phyloP scores from a whole-genome alignment of 1,284 basidiomycete species.

The Blastosporella zonata region DNA sequence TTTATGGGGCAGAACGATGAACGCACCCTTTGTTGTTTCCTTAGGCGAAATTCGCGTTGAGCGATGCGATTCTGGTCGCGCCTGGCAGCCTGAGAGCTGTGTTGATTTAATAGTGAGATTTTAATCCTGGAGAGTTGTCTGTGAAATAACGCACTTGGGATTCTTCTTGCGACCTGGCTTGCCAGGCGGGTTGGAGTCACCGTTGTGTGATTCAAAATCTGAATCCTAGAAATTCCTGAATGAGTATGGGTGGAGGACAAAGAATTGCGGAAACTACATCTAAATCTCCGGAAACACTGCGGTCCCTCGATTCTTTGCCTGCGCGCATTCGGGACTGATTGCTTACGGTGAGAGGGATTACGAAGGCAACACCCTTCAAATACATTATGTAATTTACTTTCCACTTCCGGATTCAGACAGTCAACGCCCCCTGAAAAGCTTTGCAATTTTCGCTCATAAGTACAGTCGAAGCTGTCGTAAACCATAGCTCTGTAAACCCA shows the following conservation, averaged over 20 bases:
- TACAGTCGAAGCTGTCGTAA: too few relatives aligned
- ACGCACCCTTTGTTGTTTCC: slow-evolving; percentile 81
- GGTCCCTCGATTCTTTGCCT: slow-evolving; percentile 44
- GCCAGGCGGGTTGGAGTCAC: slow-evolving; percentile 47
- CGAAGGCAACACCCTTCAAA: slow-evolving; percentile 27
- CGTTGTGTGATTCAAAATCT: slow-evolving; percentile 53
- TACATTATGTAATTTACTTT: slow-evolving; percentile 14
- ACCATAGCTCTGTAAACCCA: too few relatives aligned
- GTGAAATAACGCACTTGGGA: slow-evolving; percentile 56
- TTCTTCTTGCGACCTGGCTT: slow-evolving; percentile 85
- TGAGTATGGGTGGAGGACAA: slow-evolving; percentile 9
- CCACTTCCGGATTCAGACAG: neutral
- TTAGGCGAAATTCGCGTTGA: slow-evolving; percentile 86
- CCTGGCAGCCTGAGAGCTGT: slow-evolving; percentile 78
- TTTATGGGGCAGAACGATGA: slow-evolving; percentile 1
- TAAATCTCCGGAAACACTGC: slow-evolving; percentile 55
- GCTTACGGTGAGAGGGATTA: slow-evolving; percentile 43
- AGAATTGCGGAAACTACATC: slow-evolving; percentile 37
- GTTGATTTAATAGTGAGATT: slow-evolving; percentile 29
- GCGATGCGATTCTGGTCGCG: slow-evolving; percentile 91
- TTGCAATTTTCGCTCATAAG: too few relatives aligned
- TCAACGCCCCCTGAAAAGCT: too few relatives aligned
- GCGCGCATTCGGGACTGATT: slow-evolving; percentile 35
- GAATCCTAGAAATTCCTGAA: slow-evolving; percentile 45
- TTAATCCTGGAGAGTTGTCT: slow-evolving; percentile 23